A percentile compares a stretch with the other conserved stretches of the same genome.
Conservation (phyloP, 2,329 filamentous ascomycete genomes). For the Fusarium lateritium region DNA sequence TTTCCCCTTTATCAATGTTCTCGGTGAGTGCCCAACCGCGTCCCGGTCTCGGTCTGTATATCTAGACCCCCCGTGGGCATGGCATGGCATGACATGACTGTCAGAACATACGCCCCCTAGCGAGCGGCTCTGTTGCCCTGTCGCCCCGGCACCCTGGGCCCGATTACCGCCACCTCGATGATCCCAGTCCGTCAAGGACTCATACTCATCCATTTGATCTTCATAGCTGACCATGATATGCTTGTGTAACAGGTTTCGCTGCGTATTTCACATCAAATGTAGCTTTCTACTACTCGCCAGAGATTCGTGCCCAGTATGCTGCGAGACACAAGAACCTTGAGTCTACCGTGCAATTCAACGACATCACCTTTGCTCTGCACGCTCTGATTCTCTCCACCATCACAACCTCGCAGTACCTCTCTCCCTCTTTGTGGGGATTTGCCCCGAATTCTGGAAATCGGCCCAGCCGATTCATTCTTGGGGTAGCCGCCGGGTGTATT, state of each 20-base stretch:
- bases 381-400: slow-evolving; percentile 80
- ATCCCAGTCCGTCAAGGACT: slow-evolving; percentile 10
- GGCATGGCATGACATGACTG: slow-evolving; percentile 33
- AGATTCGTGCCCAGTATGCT: slow-evolving; percentile 87
- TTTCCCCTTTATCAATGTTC: slow-evolving; percentile 82
- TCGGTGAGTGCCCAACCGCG: slow-evolving; percentile 60
- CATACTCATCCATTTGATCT: neutral
- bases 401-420: slow-evolving; percentile 84
- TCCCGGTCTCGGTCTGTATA: slow-evolving; percentile 6
- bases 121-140: slow-evolving; percentile 20
- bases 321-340: slow-evolving; percentile 80
- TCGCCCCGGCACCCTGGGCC: slow-evolving; percentile 21
- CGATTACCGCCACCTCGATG: slow-evolving; percentile 26
- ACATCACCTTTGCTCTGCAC: slow-evolving; percentile 89
- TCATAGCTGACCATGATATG: slow-evolving; percentile 35
- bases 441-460: slow-evolving; percentile 69
- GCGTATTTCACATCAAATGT: slow-evolving; percentile 83
- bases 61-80: slow-evolving; percentile 10
- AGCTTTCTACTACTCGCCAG: slow-evolving; percentile 83
- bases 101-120: slow-evolving; percentile 27
- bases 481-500: slow-evolving; percentile 78
- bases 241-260: slow-evolving; percentile 69
- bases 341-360: slow-evolving; percentile 90
- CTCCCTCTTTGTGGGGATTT: slow-evolving; percentile 81
- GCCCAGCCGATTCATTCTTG: slow-evolving; percentile 73